These are phyloP conservation scores for Phaeosphaeria sp. DNA, from an alignment of 2,329 filamentous ascomycete species.

Conservation along the genomic window DNA sequence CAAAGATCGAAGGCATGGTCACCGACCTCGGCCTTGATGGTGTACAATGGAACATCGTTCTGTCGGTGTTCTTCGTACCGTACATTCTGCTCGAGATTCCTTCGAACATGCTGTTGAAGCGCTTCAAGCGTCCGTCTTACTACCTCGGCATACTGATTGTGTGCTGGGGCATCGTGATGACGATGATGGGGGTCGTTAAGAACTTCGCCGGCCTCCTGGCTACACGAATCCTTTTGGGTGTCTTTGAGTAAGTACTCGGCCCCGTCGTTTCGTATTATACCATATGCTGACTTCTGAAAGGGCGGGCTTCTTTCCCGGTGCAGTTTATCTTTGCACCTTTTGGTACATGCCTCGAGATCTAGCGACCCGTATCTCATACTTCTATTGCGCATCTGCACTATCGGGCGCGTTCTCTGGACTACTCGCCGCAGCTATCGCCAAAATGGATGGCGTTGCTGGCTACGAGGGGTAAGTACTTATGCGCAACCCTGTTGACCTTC, in stretches of 20 bases:
- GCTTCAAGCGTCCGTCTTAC: conserved; percentile 32
- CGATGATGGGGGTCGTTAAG: conserved; percentile 31
- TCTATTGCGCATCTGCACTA: conserved; percentile 49
- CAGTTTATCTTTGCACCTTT: conserved; percentile 39
- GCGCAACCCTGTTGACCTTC: conserved; percentile 47
- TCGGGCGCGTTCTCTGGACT: conserved; percentile 53
- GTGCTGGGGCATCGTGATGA: conserved; percentile 36
- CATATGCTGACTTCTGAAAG: conserved; percentile 8
- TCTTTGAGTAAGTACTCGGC: conserved; percentile 28
- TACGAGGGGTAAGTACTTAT: conserved; percentile 47
- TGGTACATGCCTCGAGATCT: conserved; percentile 48
- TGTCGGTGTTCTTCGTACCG: conserved; percentile 66
- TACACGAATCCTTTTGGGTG: conserved; percentile 28
- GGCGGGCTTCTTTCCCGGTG: conserved; percentile 45
- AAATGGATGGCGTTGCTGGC: conserved; percentile 49
- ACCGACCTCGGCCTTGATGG: conserved; percentile 61
- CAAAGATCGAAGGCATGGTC: conserved; percentile 68
- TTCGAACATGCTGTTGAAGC: conserved; percentile 51
- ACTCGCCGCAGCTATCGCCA: conserved; percentile 47
- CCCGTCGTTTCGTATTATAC: no score
- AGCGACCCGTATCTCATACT: conserved; percentile 41
- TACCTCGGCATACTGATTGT: conserved; percentile 41
- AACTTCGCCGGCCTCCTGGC: conserved; percentile 25
- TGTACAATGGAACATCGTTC: conserved; percentile 66
- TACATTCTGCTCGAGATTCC: conserved; percentile 46